Evolutionary conservation across 768 basidiomycete genomes (phyloP).

Genomic region (Russula olivacea): DNA sequence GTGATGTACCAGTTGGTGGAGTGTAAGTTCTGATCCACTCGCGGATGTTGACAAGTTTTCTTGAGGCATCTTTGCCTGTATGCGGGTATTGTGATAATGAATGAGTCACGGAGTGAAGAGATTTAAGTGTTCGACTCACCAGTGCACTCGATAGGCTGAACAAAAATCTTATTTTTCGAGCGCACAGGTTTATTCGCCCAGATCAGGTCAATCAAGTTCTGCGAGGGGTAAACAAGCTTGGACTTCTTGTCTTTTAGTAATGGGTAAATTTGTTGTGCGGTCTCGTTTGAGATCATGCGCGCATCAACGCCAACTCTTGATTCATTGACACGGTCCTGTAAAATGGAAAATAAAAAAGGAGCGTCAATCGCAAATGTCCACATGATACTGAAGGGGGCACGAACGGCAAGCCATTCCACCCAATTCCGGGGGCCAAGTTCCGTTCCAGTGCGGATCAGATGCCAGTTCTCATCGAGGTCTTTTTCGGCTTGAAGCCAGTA

Average conservation of each 20-base stretch:
- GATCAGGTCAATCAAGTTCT: slow-evolving; percentile 76
- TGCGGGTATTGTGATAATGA: background rate
- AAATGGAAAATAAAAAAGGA: slow-evolving; percentile 11
- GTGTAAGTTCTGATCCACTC: slow-evolving; percentile 62
- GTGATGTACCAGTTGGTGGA: slow-evolving; percentile 53
- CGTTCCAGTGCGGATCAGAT: slow-evolving; percentile 51
- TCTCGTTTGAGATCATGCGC: slow-evolving; percentile 72
- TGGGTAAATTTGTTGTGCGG: slow-evolving; percentile 53
- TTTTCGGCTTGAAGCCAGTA: slow-evolving; percentile 77
- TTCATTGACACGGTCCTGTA: slow-evolving; percentile 37
- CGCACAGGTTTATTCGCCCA: slow-evolving; percentile 76
- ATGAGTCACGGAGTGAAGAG: background rate
- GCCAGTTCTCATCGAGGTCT: slow-evolving; percentile 74
- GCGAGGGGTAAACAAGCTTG: slow-evolving; percentile 71
- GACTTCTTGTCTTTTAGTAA: slow-evolving; percentile 50
- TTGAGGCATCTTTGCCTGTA: slow-evolving; percentile 51
- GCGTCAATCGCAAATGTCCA: slow-evolving; percentile 3
- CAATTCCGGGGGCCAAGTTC: slow-evolving; percentile 57
- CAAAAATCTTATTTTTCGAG: slow-evolving; percentile 56
- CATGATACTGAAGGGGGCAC: background rate
- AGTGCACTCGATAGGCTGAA: slow-evolving; percentile 70
- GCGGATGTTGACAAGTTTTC: slow-evolving; percentile 67
- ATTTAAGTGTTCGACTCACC: slow-evolving; percentile 34
- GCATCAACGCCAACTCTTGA: slow-evolving; percentile 77
- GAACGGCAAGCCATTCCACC: slow-evolving; percentile 60